Conservation (phyloP, 371 early-diverging fungal species). For the Fennellomyces sp. region DNA sequence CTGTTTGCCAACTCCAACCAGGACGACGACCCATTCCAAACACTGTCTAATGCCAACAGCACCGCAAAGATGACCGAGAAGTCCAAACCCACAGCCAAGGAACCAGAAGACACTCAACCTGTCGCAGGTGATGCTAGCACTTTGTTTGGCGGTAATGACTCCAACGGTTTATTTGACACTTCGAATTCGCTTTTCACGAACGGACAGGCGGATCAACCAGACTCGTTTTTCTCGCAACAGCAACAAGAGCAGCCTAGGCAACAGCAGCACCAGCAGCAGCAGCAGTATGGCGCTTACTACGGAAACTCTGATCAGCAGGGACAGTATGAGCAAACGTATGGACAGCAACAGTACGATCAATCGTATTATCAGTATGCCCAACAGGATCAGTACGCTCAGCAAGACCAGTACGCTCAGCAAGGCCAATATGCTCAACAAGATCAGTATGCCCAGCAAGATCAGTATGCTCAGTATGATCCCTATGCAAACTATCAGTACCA, state of each 20-base stretch:
- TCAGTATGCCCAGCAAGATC: slow-evolving; percentile 11
- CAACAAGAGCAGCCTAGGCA: slow-evolving; percentile 6
- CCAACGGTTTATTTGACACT: slow-evolving; percentile 7
- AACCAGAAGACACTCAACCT: slow-evolving; percentile 4
- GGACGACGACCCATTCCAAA: slow-evolving; percentile 13
- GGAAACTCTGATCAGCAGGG: slow-evolving; percentile 16
- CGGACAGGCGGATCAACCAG: not conserved
- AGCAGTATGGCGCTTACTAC: slow-evolving; percentile 25
- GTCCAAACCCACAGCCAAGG: not conserved
- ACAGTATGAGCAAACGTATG: slow-evolving; percentile 21
- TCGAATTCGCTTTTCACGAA: not conserved
- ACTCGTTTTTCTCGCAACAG: slow-evolving; percentile 7
- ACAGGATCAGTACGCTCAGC: slow-evolving; percentile 29
- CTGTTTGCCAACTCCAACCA: slow-evolving; percentile 5
- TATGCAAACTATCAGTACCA: slow-evolving; percentile 14
- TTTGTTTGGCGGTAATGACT: slow-evolving; percentile 16
- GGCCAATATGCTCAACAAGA: slow-evolving; percentile 2
- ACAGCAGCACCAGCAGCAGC: slow-evolving; percentile 6
- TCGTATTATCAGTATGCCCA: slow-evolving; percentile 20
- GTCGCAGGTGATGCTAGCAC: slow-evolving; percentile 18
- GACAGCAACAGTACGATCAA: slow-evolving; percentile 26
- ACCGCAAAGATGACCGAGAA: not conserved
- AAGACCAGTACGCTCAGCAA: slow-evolving; percentile 11
- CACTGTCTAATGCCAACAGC: not conserved
- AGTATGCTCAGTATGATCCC: slow-evolving; percentile 1